Evolutionary conservation across 192 early-diverging fungal species (phyloP).

Genomic region (Coemansia sp.): DNA sequence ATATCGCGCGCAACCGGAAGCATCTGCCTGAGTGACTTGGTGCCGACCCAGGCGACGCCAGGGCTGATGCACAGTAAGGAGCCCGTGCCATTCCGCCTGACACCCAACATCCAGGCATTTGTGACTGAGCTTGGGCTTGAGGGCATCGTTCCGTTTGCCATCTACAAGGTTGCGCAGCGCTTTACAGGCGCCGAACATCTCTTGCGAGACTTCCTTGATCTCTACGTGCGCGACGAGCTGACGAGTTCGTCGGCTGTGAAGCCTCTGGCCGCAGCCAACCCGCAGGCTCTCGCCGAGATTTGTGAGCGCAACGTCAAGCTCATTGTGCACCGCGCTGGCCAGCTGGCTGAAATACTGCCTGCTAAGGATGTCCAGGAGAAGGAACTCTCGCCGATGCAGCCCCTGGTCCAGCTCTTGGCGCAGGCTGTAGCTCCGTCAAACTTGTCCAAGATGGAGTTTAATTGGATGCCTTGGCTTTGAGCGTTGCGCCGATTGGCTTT

Average conservation of each 20-base stretch:
- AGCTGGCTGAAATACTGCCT: conserved; percentile 40
- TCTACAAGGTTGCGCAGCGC: conserved; percentile 82
- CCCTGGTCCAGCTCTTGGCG: conserved; percentile 85
- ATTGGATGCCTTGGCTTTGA: conserved; percentile 87
- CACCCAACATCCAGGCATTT: conserved; percentile 95
- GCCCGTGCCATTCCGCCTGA: conserved; percentile 95
- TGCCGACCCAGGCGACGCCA: conserved; percentile 60
- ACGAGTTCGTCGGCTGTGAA: conserved; percentile 66
- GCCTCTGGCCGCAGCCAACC: conserved; percentile 48
- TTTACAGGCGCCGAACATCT: conserved; percentile 84
- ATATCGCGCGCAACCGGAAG: conserved; percentile 84
- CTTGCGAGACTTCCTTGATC: conserved; percentile 88
- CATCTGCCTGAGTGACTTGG: conserved; percentile 82
- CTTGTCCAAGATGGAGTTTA: conserved; percentile 91
- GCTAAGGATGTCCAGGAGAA: conserved; percentile 38
- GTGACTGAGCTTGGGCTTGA: conserved; percentile 92
- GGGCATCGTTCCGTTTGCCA: conserved; percentile 78
- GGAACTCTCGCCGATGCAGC: conserved; percentile 62
- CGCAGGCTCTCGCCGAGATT: conserved; percentile 45
- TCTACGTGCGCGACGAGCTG: conserved; percentile 95
- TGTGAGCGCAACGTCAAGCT: conserved; percentile 51
- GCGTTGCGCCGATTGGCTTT: not conserved
- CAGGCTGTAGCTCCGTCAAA: conserved; percentile 90
- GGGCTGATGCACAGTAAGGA: conserved; percentile 71
- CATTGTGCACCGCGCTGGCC: conserved; percentile 26